Conservation (phyloP, 2,329 filamentous ascomycete genomes). For the Pleoardoris graminearum region DNA sequence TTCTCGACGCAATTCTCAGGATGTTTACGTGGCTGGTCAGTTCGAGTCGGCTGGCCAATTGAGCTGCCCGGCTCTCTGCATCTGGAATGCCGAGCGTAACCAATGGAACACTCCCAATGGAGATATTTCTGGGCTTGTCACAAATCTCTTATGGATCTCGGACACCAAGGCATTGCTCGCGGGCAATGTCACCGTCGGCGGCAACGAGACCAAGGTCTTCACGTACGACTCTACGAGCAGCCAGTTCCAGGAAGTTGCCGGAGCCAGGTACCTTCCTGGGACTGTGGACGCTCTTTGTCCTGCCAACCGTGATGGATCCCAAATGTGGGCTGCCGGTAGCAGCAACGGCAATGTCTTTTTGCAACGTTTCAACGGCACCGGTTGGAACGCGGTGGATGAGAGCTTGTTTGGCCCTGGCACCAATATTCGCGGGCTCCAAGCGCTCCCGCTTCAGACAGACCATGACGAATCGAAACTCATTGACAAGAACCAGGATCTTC, state of each 20-base stretch:
- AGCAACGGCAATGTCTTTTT: conserved; percentile 73
- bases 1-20: conserved; percentile 67
- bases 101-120: conserved; percentile 83
- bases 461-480: conserved; percentile 70
- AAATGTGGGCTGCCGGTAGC: conserved; percentile 82
- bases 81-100: conserved; percentile 69
- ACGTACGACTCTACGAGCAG: conserved; percentile 71
- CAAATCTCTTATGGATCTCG: conserved; percentile 75
- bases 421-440: conserved; percentile 75
- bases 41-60: conserved; percentile 84
- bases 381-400: conserved; percentile 68
- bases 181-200: conserved; percentile 72
- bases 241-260: conserved; percentile 66
- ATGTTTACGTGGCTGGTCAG: conserved; percentile 83
- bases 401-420: conserved; percentile 64
- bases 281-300: conserved; percentile 75
- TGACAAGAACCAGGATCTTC: conserved; percentile 68
- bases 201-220: conserved; percentile 68
- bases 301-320: conserved; percentile 70
- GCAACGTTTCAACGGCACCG: conserved; percentile 76
- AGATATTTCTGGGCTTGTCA: conserved; percentile 70
- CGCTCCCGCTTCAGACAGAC: conserved; percentile 70
- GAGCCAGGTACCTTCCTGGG: conserved; percentile 72
- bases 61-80: conserved; percentile 79
- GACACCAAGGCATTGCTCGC: conserved; percentile 73